phyloP scores from a whole-genome alignment of 306 rosid genomes.

The Prunus campanulata region DNA sequence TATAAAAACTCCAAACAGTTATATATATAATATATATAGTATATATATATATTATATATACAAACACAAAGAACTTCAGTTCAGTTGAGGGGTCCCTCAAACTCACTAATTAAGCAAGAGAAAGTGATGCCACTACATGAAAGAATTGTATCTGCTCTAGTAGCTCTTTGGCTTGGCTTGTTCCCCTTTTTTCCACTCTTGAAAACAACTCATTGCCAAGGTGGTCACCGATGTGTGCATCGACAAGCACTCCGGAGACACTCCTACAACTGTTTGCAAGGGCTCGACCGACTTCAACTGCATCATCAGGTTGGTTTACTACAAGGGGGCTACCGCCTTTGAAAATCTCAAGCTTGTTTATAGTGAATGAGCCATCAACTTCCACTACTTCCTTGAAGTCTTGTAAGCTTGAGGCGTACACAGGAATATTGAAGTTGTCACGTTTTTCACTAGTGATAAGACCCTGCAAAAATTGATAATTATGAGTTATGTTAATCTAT shows the following conservation, averaged over 20 bases:
- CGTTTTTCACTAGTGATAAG: constrained; percentile 66
- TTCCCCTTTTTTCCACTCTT: constrained; percentile 57
- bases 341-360: constrained; percentile 82
- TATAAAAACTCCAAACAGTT: too few relatives aligned
- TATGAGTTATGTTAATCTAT: too few relatives aligned
- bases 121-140: constrained; percentile 92
- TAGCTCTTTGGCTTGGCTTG: constrained; percentile 62
- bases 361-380: constrained; percentile 68
- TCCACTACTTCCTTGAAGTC: constrained; percentile 92
- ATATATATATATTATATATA: too few relatives aligned
- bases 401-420: constrained; percentile 82
- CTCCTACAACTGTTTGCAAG: constrained; percentile 75
- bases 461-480: constrained; percentile 39
- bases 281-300: constrained; percentile 65
- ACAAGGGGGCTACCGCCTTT: constrained; percentile 96
- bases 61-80: too few relatives aligned
- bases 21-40: too few relatives aligned
- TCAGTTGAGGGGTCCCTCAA: background rate
- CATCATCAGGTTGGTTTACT: constrained; percentile 67
- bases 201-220: constrained; percentile 69
- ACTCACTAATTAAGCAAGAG: constrained; percentile 30
- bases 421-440: constrained; percentile 82
- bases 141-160: constrained; percentile 80
- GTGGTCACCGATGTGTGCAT: constrained; percentile 85
- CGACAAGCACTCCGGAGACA: constrained; percentile 81